Conservation (phyloP, 2,329 filamentous ascomycete genomes). For the Beauveria varroae region DNA sequence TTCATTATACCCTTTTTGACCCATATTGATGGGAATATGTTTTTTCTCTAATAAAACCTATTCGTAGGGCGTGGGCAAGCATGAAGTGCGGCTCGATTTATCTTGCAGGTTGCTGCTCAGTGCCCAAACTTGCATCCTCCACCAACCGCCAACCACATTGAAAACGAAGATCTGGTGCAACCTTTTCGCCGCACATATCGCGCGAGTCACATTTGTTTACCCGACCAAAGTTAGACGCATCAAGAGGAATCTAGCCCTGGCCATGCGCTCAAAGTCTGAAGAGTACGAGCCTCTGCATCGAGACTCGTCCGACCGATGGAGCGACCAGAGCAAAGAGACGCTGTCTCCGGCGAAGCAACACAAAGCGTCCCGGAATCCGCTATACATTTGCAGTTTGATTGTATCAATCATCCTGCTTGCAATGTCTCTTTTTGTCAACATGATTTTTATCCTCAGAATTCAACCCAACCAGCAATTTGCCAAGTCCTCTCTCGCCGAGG, state of each 20-base stretch:
- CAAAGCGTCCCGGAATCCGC: not conserved
- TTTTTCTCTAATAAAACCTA: too few relatives aligned
- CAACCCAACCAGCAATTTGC: not conserved
- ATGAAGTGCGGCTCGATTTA: not conserved
- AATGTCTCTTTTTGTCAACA: not conserved
- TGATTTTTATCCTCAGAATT: not conserved
- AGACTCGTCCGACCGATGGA: not conserved
- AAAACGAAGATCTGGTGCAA: too few relatives aligned
- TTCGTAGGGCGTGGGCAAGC: too few relatives aligned
- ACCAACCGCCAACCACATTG: not conserved
- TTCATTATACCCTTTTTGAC: too few relatives aligned
- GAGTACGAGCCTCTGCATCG: not conserved
- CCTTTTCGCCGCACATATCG: too few relatives aligned
- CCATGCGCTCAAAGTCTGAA: not conserved
- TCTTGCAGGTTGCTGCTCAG: not conserved
- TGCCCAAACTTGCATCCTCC: not conserved
- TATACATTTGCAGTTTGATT: not conserved
- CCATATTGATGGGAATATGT: too few relatives aligned
- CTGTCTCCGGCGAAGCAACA: not conserved
- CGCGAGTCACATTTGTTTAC: too few relatives aligned
- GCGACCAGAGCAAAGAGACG: not conserved
- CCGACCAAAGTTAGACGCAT: not conserved
- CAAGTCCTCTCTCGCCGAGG: not conserved
- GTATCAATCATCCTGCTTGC: not conserved
- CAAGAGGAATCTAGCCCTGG: fast-evolving